Base-by-base conservation (phyloP, 2,329 filamentous ascomycete species). In the Pezicula neosporulosa region DNA sequence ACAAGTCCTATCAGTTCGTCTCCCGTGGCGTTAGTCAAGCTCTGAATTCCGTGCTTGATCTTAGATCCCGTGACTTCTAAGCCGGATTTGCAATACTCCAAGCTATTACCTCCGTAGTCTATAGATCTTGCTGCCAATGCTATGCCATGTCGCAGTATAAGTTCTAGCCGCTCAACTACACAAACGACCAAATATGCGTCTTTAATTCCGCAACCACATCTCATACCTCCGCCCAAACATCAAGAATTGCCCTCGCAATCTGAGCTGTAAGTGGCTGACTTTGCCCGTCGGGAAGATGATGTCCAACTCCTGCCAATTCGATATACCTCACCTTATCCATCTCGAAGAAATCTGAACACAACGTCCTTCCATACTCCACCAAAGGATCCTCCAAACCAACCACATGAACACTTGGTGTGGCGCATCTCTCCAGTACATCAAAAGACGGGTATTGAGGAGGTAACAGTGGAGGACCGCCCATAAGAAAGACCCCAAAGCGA, bases 331-430 rank as follows among this genome's bases (percentile, higher is more conserved):
- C 42, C 5, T 24, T 13, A 3, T 30, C 42, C 42, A 6, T 10
- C 10, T 44, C 42, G 21, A 44, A 44, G 27, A 27, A 21, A 16
- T 44, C 42, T 6, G 42, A 15, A 27, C 42, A 44, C 10, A 44
- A 24, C 12, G 12, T n/a, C 27, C 21, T 28, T 21, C 19, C 27
- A 18, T 6, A 44, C 2, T 44, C 42, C 10, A 33, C 5, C 9
- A 44, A 27, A 28, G 36, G 24, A 24, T 51, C 49, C 12, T 43
- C 21, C 21, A 47, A 27, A 13, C 49, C 49, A 16, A 47, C 33
- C n/a, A 51, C 30, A 15, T 51, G 49, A 24, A 51, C 36, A 16
- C 28, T 51, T 35, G 43, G 44, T 8, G 47, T 27, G 10, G 27
- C 37, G 5, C 46, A n/a, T 24, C 47, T 51, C 35, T 38, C 33